phyloP scores from a whole-genome alignment of 495 filamentous ascomycete genomes.

The Physcia stellaris region DNA sequence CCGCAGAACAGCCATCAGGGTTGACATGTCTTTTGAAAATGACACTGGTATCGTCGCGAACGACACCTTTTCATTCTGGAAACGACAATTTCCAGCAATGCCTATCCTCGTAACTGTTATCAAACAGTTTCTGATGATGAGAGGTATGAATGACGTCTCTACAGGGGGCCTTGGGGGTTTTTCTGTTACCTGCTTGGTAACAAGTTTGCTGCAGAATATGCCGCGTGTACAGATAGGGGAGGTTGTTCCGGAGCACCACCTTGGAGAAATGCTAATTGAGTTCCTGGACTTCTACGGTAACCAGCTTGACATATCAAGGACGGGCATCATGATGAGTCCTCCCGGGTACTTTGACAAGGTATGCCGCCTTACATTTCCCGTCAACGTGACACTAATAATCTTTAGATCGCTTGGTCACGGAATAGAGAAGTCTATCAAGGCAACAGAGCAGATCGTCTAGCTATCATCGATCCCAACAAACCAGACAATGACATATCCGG shows the following conservation, averaged over 20 bases:
- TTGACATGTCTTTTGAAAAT: slow-evolving; percentile 95
- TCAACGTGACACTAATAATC: too few relatives aligned
- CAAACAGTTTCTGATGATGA: slow-evolving; percentile 85
- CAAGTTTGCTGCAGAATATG: slow-evolving; percentile 66
- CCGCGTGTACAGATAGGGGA: slow-evolving; percentile 47
- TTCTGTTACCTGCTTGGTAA: slow-evolving; percentile 84
- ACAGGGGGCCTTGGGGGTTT: slow-evolving; percentile 91
- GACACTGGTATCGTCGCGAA: slow-evolving; percentile 64
- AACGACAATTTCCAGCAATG: slow-evolving; percentile 63
- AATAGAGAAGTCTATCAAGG: slow-evolving; percentile 30
- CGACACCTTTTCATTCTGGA: slow-evolving; percentile 68
- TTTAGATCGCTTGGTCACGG: too few relatives aligned
- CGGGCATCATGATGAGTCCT: slow-evolving; percentile 62
- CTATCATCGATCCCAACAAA: slow-evolving; percentile 83
- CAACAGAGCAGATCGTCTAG: slow-evolving; percentile 41
- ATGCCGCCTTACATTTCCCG: slow-evolving; percentile 17
- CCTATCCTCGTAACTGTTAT: slow-evolving; percentile 68
- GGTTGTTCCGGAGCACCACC: slow-evolving; percentile 43
- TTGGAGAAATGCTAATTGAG: slow-evolving; percentile 66
- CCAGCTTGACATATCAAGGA: slow-evolving; percentile 47
- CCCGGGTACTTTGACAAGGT: slow-evolving; percentile 64
- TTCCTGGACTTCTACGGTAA: slow-evolving; percentile 86
- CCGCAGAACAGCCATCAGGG: slow-evolving; percentile 50
- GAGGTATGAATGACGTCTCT: slow-evolving; percentile 78
- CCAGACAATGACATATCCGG: slow-evolving; percentile 73